Base-by-base conservation (phyloP, 768 basidiomycete species). In the Collybia nuda region DNA sequence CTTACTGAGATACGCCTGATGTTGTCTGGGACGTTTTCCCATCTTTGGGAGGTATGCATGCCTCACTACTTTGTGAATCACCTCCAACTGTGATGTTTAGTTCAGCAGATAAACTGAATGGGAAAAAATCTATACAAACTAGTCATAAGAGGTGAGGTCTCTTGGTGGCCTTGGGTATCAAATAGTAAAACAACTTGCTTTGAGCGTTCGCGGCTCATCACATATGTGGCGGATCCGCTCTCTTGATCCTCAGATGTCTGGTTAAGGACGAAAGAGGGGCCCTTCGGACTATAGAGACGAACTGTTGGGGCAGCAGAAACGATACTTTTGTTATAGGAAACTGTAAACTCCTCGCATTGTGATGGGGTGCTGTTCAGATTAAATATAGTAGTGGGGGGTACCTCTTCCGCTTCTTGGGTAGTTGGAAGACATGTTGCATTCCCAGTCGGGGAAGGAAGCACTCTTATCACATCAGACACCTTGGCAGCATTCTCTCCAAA, bases 261-360 rank as follows among this genome's bases (percentile, higher is more conserved):
- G 22, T 67, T 63, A 15, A 74, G 57, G 7, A 52, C 37, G 40
- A 61, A 62, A 3, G 74, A 67, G 23, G 55, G 43, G 5, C 68
- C 70, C 44, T 53, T 62, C 48, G 70, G 73, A 61, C 45, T 70
- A 65, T 62, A 81, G 15, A 67, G 63, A 17, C 63, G 74, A 60
- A 81, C 60, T 3, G 54, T 58, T 1, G 73, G 70, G 4, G 72
- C 62, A 17, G 56, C 51, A 29, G 56, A 41, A 28, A 68, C 61
- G 11, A 59, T 51, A 2, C 62, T 54, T 0, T 67, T 61, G 44
- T 77, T 65, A 60, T 74, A 82, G 2, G 54, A 57, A 21, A 87
- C 60, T 5, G 64, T 64, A 61, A 85, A 76, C 3, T 71, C 55
- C 53, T 73, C 67, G 64, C 83, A 85, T 62, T 85, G 81, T 2